Conservation (phyloP, 2,329 filamentous ascomycete species). For the Botrytis elliptica region DNA sequence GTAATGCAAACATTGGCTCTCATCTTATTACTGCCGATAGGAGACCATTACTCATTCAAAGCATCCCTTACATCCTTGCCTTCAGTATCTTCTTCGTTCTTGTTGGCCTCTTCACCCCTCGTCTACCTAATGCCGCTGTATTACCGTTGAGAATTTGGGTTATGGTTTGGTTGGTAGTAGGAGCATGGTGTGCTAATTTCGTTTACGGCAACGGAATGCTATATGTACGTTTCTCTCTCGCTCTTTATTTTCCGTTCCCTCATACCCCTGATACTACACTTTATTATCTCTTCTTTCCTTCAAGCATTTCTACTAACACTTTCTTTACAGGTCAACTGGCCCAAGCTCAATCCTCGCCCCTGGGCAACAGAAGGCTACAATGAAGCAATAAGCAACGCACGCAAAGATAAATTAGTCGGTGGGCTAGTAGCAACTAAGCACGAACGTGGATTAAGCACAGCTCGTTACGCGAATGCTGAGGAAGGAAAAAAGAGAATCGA, state of each 20-base stretch:
- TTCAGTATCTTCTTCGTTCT: constrained; percentile 80
- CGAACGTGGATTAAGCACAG: constrained; percentile 80
- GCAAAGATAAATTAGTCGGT: constrained; percentile 80
- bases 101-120: constrained; percentile 70
- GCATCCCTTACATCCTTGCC: constrained; percentile 81
- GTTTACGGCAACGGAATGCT: constrained; percentile 84
- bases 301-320: neutral
- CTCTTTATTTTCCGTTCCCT: neutral
- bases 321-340: constrained; percentile 82
- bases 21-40: constrained; percentile 79
- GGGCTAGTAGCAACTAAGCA: constrained; percentile 65
- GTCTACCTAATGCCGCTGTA: constrained; percentile 69
- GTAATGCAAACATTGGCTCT: constrained; percentile 60
- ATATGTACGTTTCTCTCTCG: constrained; percentile 66
- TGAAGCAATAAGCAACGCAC: constrained; percentile 78
- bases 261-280: neutral
- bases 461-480: constrained; percentile 79
- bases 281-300: neutral
- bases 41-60: constrained; percentile 82
- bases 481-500: constrained; percentile 99
- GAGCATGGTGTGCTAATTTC: constrained; percentile 72
- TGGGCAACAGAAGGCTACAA: constrained; percentile 86
- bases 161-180: constrained; percentile 71
- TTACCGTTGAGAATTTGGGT: constrained; percentile 81
- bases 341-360: constrained; percentile 85